phyloP scores from a whole-genome alignment of 139 green algal species.

The Chlamydomonas sp. region DNA sequence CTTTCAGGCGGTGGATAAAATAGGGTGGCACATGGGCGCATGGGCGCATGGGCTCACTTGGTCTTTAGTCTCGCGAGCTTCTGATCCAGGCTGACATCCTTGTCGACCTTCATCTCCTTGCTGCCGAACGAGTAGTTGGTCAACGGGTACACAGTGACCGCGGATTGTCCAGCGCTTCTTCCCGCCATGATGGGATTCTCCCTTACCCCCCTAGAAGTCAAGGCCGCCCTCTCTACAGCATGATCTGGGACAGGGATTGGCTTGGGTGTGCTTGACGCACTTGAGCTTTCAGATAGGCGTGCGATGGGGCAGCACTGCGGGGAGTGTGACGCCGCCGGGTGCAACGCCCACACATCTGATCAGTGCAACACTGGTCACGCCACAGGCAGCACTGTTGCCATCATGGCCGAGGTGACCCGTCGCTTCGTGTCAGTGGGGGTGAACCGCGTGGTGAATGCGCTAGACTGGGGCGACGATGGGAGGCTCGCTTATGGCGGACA shows the following conservation, averaged over 20 bases:
- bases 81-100: constrained; percentile 55
- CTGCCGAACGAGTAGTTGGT: constrained; percentile 84
- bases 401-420: not conserved
- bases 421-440: constrained; percentile 53
- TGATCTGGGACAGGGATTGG: not conserved
- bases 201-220: no score
- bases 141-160: constrained; percentile 69
- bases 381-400: no score
- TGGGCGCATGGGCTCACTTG: no score
- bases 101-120: constrained; percentile 73
- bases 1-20: not conserved
- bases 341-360: no score
- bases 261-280: no score
- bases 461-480: constrained; percentile 60
- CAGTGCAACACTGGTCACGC: no score
- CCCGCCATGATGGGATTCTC: no score
- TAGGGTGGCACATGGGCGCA: not conserved
- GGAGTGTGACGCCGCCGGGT: no score
- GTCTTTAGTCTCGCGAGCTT: constrained; percentile 62
- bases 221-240: not conserved
- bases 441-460: constrained; percentile 51
- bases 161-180: constrained; percentile 51
- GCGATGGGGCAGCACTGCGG: no score
- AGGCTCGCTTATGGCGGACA: constrained; percentile 63
- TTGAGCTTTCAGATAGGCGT: no score